Conservation (phyloP, 2,329 filamentous ascomycete genomes). For the Aschersonia sp. region DNA sequence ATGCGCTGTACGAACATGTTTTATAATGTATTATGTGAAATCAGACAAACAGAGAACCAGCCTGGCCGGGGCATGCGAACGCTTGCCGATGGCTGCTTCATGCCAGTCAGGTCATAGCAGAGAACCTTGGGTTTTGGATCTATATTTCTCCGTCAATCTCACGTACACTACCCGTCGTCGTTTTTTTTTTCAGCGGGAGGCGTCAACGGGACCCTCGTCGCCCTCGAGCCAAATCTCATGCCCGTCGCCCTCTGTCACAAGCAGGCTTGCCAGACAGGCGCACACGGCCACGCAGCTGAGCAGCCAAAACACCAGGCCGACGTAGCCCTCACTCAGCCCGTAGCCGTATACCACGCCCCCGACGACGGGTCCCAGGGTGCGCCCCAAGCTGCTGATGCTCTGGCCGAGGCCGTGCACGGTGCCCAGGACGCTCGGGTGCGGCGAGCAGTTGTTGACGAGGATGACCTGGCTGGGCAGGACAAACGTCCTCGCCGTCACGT, state of each 20-base stretch:
- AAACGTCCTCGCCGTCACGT: constrained; percentile 55
- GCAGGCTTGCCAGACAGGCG: constrained; percentile 35
- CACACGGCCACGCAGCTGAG: constrained; percentile 33
- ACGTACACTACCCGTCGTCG: too few relatives aligned
- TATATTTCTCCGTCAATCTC: too few relatives aligned
- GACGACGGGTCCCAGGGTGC: constrained; percentile 45
- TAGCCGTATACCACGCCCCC: constrained; percentile 47
- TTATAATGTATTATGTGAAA: too few relatives aligned
- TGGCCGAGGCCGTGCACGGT: constrained; percentile 38
- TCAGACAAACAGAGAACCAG: too few relatives aligned
- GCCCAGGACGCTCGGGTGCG: constrained; percentile 31
- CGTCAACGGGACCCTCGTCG: constrained; percentile 23
- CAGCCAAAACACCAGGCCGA: constrained; percentile 34
- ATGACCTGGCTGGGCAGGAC: constrained; percentile 31
- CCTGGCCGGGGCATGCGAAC: too few relatives aligned
- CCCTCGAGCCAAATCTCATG: constrained; percentile 52
- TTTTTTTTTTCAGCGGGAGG: not conserved
- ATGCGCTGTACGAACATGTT: too few relatives aligned
- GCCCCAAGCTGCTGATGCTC: constrained; percentile 40
- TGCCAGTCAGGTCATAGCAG: too few relatives aligned
- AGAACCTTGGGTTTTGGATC: too few relatives aligned
- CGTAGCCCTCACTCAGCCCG: constrained; percentile 39
- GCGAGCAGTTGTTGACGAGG: constrained; percentile 32
- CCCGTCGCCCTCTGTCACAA: constrained; percentile 46
- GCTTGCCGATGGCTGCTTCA: too few relatives aligned